A percentile compares a stretch with the other conserved stretches of the same genome.
These are phyloP conservation scores for Biscutella laevigata DNA, from an alignment of 441 rosid genomes.

Conservation along the genomic window DNA sequence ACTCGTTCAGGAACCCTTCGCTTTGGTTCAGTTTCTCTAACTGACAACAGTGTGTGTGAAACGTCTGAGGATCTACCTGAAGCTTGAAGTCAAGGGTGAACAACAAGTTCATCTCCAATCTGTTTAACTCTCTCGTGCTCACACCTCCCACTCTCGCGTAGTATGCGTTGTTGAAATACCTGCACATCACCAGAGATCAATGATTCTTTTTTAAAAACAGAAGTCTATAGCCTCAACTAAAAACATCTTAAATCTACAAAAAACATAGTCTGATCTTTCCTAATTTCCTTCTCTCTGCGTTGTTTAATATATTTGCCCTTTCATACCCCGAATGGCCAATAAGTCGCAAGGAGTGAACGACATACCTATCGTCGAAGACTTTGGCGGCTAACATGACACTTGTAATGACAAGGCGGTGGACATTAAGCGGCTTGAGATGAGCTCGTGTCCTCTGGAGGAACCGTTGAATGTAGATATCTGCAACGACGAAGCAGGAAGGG, in stretches of 20 bases:
- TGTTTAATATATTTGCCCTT: no score
- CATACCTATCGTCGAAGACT: constrained; percentile 69
- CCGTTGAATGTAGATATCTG: constrained; percentile 57
- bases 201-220: no score
- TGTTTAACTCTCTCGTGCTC: constrained; percentile 66
- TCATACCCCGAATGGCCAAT: no score
- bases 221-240: neutral
- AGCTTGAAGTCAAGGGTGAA: constrained; percentile 72
- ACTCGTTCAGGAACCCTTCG: constrained; percentile 12
- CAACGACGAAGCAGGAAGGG: constrained; percentile 74
- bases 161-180: constrained; percentile 80
- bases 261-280: no score
- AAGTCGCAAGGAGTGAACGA: no score
- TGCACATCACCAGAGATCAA: constrained; percentile 23
- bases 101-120: constrained; percentile 74
- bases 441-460: constrained; percentile 39
- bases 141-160: constrained; percentile 90
- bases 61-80: constrained; percentile 54
- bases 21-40: constrained; percentile 48
- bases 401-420: constrained; percentile 78
- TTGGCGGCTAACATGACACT: constrained; percentile 70
- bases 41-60: constrained; percentile 45
- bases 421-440: constrained; percentile 56
- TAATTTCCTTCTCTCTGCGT: no score
- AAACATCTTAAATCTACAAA: neutral